Percentiles rank a stretch among this genome's conserved stretches.
These are phyloP conservation scores for Cryptococcus depauperatus DNA, from an alignment of 1,284 basidiomycete species.

Conservation along the genomic window DNA sequence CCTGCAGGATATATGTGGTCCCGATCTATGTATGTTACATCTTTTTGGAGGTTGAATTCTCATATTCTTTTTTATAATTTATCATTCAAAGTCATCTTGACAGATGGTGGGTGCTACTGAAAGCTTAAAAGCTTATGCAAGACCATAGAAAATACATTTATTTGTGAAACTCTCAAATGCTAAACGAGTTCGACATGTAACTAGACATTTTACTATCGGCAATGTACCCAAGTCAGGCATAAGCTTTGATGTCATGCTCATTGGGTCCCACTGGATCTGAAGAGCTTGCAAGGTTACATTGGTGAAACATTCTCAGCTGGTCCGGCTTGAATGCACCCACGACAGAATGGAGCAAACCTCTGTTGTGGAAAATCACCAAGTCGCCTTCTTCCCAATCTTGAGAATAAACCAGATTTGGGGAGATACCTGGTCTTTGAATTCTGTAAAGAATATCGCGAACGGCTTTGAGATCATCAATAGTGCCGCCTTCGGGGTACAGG, in stretches of 20 bases:
- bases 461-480: slow-evolving; percentile 58
- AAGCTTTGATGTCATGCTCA: slow-evolving; percentile 56
- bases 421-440: slow-evolving; percentile 73
- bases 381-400: slow-evolving; percentile 58
- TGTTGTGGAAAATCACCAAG: slow-evolving; percentile 62
- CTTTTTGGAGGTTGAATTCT: no score
- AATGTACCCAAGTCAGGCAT: slow-evolving; percentile 52
- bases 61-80: no score
- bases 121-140: no score
- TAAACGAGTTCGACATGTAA: no score
- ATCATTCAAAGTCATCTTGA: no score
- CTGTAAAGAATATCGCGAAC: slow-evolving; percentile 64
- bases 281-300: slow-evolving; percentile 73
- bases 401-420: slow-evolving; percentile 49
- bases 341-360: slow-evolving; percentile 67
- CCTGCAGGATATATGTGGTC: no score
- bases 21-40: no score
- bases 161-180: no score
- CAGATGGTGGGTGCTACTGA: no score
- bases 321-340: slow-evolving; percentile 63
- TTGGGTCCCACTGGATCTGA: slow-evolving; percentile 59
- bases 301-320: slow-evolving; percentile 67
- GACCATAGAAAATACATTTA: no score
- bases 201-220: no score
- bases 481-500: slow-evolving; percentile 66